These are phyloP conservation scores for Mallotus nudiflorus DNA, from an alignment of 345 rosid genomes.

Conservation along the genomic window DNA sequence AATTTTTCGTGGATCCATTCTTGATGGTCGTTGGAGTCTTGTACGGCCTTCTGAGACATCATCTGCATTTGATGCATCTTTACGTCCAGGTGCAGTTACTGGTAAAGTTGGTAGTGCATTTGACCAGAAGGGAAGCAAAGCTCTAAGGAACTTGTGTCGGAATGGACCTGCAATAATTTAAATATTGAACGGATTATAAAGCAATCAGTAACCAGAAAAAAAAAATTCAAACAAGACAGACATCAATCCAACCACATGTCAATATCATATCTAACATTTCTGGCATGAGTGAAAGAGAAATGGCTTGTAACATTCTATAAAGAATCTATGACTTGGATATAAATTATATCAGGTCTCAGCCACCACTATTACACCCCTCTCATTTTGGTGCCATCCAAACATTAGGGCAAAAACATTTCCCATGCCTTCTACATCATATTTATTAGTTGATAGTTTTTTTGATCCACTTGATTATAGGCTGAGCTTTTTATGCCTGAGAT, in stretches of 20 bases:
- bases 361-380: not conserved
- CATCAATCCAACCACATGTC: not conserved
- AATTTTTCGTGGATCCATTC: constrained; percentile 86
- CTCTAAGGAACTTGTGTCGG: constrained; percentile 83
- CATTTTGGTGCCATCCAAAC: not conserved
- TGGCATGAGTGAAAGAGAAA: not conserved
- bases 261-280: not conserved
- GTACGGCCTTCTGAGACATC: constrained; percentile 64
- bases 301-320: not conserved
- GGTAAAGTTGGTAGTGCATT: constrained; percentile 95
- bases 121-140: constrained; percentile 98
- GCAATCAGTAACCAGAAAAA: constrained; percentile 1
- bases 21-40: constrained; percentile 67
- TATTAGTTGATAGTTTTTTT: not conserved
- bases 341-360: not conserved
- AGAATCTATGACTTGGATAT: not conserved
- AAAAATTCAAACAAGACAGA: not conserved
- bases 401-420: not conserved
- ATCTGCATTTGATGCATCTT: constrained; percentile 62
- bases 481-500: not conserved
- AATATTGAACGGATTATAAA: constrained; percentile 1
- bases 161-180: constrained; percentile 63
- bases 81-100: constrained; percentile 91
- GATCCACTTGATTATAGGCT: not conserved
- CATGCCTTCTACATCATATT: not conserved